Evolutionary conservation across 2,329 filamentous ascomycete genomes (phyloP).

Genomic region (Phoma sp.): DNA sequence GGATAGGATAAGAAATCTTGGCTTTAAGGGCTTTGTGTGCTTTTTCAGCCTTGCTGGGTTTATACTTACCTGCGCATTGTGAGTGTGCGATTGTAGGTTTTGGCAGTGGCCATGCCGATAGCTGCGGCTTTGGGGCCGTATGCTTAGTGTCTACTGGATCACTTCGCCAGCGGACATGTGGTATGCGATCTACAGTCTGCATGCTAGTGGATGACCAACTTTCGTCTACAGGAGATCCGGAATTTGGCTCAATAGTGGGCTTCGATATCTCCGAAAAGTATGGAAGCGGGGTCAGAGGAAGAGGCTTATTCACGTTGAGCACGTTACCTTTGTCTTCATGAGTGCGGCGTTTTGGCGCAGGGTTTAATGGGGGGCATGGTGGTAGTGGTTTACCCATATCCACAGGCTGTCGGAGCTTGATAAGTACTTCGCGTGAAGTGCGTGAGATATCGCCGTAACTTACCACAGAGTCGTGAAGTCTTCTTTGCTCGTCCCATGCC

Average conservation of each 20-base stretch:
- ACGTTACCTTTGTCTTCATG: background rate
- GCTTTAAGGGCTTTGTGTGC: constrained; percentile 22
- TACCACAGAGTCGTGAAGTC: constrained; percentile 1
- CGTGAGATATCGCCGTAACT: constrained; percentile 11
- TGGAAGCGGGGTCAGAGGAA: constrained; percentile 12
- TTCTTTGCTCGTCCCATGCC: background rate
- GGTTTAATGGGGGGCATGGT: constrained; percentile 10
- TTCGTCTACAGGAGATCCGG: background rate
- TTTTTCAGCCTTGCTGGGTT: constrained; percentile 6
- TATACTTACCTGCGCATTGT: background rate
- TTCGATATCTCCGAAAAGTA: background rate
- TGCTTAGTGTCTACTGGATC: background rate
- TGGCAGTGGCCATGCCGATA: background rate
- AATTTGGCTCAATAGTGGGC: background rate
- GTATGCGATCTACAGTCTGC: background rate
- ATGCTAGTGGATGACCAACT: background rate
- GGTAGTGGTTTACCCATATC: constrained; percentile 26
- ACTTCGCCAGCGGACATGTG: background rate
- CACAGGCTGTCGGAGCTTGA: constrained; percentile 8
- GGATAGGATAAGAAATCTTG: constrained; percentile 30
- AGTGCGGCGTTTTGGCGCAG: constrained; percentile 1
- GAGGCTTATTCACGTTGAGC: background rate
- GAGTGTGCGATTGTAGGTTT: background rate
- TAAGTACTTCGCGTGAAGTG: constrained; percentile 18
- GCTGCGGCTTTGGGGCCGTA: background rate